A percentile compares a stretch with the other conserved stretches of the same genome.
Conservation (phyloP, 805 yeast species). For the Ogataea corticis region DNA sequence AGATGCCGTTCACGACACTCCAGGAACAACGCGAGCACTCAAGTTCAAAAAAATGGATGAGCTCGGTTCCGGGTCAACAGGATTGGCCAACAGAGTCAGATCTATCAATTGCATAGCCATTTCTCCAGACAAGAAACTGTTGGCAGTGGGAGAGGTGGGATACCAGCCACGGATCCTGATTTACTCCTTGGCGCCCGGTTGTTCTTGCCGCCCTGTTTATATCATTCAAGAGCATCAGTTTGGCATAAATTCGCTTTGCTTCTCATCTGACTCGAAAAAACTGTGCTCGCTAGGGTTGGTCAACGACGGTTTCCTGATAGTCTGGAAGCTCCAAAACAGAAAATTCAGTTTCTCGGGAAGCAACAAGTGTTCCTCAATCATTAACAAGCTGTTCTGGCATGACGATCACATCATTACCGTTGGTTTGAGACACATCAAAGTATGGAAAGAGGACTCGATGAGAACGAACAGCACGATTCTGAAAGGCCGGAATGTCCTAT, state of each 20-base stretch:
- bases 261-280: slow-evolving; percentile 57
- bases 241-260: slow-evolving; percentile 56
- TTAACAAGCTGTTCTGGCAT: slow-evolving; percentile 58
- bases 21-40: slow-evolving; percentile 6
- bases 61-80: slow-evolving; percentile 14
- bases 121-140: slow-evolving; percentile 50
- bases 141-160: slow-evolving; percentile 74
- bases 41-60: slow-evolving; percentile 23
- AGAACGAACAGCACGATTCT: slow-evolving; percentile 30
- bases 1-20: slow-evolving; percentile 10
- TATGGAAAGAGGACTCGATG: slow-evolving; percentile 48
- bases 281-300: slow-evolving; percentile 65
- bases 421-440: slow-evolving; percentile 61
- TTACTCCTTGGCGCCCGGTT: slow-evolving; percentile 55
- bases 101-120: slow-evolving; percentile 58
- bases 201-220: slow-evolving; percentile 49
- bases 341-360: slow-evolving; percentile 43
- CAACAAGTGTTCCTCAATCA: slow-evolving; percentile 62
- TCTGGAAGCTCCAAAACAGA: slow-evolving; percentile 49
- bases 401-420: slow-evolving; percentile 49
- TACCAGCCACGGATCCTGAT: slow-evolving; percentile 65
- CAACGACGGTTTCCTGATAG: slow-evolving; percentile 65
- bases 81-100: slow-evolving; percentile 42
- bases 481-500: slow-evolving; percentile 58
- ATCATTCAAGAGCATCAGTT: slow-evolving; percentile 62